phyloP scores from a whole-genome alignment of 768 basidiomycete species.

The Lanmaoa rubissima region DNA sequence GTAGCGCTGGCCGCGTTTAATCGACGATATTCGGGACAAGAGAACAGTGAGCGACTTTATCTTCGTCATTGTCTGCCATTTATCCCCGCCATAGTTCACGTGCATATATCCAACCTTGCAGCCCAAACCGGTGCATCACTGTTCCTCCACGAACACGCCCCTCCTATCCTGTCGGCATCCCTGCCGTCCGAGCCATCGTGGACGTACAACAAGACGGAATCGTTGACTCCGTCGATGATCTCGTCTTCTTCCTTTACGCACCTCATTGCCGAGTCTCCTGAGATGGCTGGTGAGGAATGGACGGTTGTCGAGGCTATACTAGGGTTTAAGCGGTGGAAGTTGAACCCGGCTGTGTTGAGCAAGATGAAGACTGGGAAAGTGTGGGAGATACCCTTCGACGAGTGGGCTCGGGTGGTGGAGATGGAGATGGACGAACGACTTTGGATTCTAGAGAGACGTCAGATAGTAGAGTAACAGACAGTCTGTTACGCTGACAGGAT shows the following conservation, averaged over 20 bases:
- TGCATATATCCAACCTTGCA: constrained; percentile 83
- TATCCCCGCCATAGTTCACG: constrained; percentile 42
- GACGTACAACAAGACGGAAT: constrained; percentile 85
- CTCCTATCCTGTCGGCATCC: constrained; percentile 40
- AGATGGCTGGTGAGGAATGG: constrained; percentile 39
- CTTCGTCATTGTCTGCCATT: not conserved
- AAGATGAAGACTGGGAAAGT: constrained; percentile 20
- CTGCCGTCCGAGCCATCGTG: constrained; percentile 36
- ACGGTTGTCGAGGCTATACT: constrained; percentile 40
- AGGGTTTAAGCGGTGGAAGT: constrained; percentile 44
- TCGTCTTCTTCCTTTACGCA: constrained; percentile 51
- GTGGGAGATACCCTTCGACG: constrained; percentile 24
- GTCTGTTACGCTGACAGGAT: too few relatives aligned
- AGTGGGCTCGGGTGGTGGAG: constrained; percentile 30
- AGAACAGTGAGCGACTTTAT: constrained; percentile 26
- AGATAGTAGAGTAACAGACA: not conserved
- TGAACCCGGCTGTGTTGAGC: constrained; percentile 16
- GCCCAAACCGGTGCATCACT: constrained; percentile 90
- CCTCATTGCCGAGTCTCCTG: constrained; percentile 51
- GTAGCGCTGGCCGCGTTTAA: constrained; percentile 66
- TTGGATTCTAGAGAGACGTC: constrained; percentile 47
- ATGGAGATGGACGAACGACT: constrained; percentile 42
- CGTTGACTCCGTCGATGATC: constrained; percentile 46
- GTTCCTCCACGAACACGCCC: constrained; percentile 70
- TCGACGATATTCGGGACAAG: constrained; percentile 37